Evolutionary conservation across 179 eudicot genomes (phyloP).

Genomic region (Corrigiola litoralis): DNA sequence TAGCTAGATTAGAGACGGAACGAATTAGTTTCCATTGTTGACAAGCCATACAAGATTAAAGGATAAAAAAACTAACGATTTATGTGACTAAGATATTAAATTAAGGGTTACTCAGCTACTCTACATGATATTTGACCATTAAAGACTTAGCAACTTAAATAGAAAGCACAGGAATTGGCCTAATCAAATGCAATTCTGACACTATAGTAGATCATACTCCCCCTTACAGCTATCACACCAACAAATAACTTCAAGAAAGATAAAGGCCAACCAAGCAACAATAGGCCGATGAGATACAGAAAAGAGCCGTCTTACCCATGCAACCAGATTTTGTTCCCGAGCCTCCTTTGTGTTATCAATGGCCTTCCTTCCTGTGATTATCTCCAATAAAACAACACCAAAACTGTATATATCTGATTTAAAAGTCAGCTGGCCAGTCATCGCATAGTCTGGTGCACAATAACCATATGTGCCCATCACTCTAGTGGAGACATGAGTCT

Average conservation of each 20-base stretch:
- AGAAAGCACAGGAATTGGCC: background rate
- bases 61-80: background rate
- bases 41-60: background rate
- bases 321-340: constrained; percentile 53
- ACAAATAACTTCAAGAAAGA: constrained; percentile 1
- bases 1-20: no score
- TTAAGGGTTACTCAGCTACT: background rate
- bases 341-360: constrained; percentile 36
- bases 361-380: constrained; percentile 62
- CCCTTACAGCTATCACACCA: background rate
- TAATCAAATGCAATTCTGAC: background rate
- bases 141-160: background rate
- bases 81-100: background rate
- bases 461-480: constrained; percentile 52
- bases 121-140: background rate
- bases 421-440: constrained; percentile 59
- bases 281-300: constrained; percentile 1
- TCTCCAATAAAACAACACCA: constrained; percentile 59
- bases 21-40: background rate
- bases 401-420: constrained; percentile 60
- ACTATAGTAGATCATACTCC: background rate
- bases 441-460: constrained; percentile 49
- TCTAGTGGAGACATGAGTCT: constrained; percentile 55
- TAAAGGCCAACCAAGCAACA: background rate
- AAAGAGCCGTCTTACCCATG: constrained; percentile 42